Percentiles rank a stretch among this genome's conserved stretches.
Evolutionary conservation across 129 eudicot genomes (phyloP).

Genomic region (Artemisia tridentata): DNA sequence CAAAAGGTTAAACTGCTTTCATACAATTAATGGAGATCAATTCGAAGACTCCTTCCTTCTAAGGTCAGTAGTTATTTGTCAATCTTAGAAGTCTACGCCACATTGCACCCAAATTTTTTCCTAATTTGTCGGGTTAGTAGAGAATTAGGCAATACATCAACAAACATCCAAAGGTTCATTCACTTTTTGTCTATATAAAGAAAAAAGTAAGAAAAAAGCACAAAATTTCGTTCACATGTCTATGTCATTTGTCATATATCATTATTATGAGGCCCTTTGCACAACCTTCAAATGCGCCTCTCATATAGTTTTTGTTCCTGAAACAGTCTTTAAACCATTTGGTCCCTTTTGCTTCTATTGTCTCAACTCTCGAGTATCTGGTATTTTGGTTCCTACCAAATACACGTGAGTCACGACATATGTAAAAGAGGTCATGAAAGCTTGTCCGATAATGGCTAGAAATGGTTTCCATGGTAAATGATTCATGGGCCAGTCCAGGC

Average conservation of each 20-base stretch:
- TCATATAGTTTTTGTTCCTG: conserved; percentile 15
- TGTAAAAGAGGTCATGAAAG: conserved; percentile 21
- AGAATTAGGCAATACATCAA: conserved; percentile 19
- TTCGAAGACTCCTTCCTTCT: background rate
- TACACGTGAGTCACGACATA: background rate
- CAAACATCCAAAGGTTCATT: conserved; percentile 10
- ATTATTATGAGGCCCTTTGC: conserved; percentile 3
- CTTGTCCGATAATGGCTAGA: conserved; percentile 11
- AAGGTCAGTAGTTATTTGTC: background rate
- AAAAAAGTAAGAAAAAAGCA: conserved; percentile 18
- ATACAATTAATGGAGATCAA: background rate
- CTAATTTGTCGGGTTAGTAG: conserved; percentile 18
- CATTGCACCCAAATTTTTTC: conserved; percentile 14
- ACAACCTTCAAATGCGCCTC: conserved; percentile 26
- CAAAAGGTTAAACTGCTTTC: background rate
- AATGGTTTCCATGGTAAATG: conserved; percentile 12
- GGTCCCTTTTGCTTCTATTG: conserved; percentile 19
- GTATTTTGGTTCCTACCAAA: background rate
- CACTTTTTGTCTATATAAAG: conserved; percentile 21
- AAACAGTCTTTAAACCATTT: conserved; percentile 19
- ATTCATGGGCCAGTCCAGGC: conserved; percentile 26
- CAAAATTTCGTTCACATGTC: conserved; percentile 19
- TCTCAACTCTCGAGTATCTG: background rate
- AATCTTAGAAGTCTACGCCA: background rate
- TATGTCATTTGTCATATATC: conserved; percentile 14